These are phyloP conservation scores for Phytopythium boreale DNA, from an alignment of 352 stramenopile genomes.

Conservation along the genomic window DNA sequence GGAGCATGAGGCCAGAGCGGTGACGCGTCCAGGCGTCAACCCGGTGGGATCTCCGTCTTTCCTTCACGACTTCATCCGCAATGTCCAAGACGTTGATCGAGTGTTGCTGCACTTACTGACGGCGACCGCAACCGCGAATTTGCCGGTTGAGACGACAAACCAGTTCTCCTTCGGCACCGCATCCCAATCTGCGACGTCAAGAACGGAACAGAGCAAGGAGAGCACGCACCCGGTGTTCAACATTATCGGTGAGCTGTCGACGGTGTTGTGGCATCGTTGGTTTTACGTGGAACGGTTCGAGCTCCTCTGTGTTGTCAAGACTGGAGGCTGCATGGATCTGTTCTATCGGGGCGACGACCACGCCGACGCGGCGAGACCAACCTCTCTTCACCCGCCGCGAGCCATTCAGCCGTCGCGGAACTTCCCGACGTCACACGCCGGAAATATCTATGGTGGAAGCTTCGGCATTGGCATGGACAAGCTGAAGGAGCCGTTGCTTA, in stretches of 20 bases:
- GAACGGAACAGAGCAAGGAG: conserved; percentile 27
- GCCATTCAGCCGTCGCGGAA: conserved; percentile 5
- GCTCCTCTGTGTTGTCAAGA: conserved; percentile 69
- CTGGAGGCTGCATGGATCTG: conserved; percentile 49
- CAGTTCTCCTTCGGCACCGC: conserved; percentile 74
- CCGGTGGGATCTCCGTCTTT: conserved; percentile 35
- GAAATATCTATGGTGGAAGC: conserved; percentile 23
- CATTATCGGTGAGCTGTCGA: conserved; percentile 84
- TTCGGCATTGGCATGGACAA: conserved; percentile 48
- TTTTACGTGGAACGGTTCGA: conserved; percentile 89
- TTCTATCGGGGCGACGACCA: conserved; percentile 66
- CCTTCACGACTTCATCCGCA: conserved; percentile 80
- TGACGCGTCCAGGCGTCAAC: background rate
- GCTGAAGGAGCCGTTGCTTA: conserved; percentile 49
- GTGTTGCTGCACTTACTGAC: conserved; percentile 85
- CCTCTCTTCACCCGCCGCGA: background rate
- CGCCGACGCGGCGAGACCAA: conserved; percentile 6
- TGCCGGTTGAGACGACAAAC: conserved; percentile 17
- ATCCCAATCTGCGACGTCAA: conserved; percentile 22
- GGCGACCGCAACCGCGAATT: conserved; percentile 40
- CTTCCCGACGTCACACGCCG: conserved; percentile 4
- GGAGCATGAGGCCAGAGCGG: conserved; percentile 6
- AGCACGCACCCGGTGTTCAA: conserved; percentile 86
- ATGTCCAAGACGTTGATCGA: conserved; percentile 84
- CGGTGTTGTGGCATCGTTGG: conserved; percentile 88